Evolutionary conservation across 2,329 filamentous ascomycete species (phyloP).

Genomic region (Scytalidium lignicola): DNA sequence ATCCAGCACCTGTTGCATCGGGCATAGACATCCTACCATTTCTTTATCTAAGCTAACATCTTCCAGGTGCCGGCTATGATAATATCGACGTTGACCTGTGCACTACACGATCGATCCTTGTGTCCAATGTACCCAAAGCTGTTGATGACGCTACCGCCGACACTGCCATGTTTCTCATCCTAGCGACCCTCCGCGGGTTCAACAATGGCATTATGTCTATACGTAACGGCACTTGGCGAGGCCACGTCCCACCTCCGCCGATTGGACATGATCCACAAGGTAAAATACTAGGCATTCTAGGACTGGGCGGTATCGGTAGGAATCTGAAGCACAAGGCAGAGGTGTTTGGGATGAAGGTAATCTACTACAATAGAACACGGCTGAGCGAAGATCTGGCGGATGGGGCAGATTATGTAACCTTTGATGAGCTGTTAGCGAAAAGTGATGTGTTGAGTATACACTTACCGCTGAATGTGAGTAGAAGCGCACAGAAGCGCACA

Average conservation of each 20-base stretch:
- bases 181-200: constrained; percentile 71
- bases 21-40: too few relatives aligned
- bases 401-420: constrained; percentile 60
- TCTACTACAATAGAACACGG: constrained; percentile 64
- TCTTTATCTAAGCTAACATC: constrained; percentile 33
- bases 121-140: constrained; percentile 70
- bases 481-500: not conserved
- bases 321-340: constrained; percentile 66
- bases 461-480: constrained; percentile 62
- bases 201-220: constrained; percentile 30
- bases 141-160: constrained; percentile 79
- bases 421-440: constrained; percentile 61
- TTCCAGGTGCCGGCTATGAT: constrained; percentile 67
- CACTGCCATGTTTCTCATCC: constrained; percentile 67
- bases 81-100: constrained; percentile 69
- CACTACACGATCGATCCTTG: constrained; percentile 47
- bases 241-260: constrained; percentile 35
- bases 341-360: constrained; percentile 68
- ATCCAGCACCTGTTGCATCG: too few relatives aligned
- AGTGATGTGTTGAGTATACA: constrained; percentile 76
- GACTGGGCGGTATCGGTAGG: constrained; percentile 79
- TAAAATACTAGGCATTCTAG: constrained; percentile 70
- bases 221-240: constrained; percentile 58
- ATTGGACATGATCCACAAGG: constrained; percentile 62
- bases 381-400: constrained; percentile 45